Base-by-base conservation (phyloP, 495 filamentous ascomycete genomes). In the Penicillium cinerascens region DNA sequence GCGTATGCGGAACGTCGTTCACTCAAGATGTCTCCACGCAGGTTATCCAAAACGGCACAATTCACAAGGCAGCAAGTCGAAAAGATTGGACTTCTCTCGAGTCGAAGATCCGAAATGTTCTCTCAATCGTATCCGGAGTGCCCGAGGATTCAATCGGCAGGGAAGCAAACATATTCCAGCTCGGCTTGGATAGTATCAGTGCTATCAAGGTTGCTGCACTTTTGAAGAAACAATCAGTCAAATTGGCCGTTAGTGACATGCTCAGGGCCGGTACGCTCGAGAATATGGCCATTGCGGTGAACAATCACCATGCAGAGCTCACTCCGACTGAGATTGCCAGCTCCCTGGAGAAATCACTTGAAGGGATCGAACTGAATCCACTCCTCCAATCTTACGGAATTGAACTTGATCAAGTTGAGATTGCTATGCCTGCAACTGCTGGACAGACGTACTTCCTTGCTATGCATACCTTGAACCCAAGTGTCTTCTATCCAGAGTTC, bases 121-220 rank as follows among this genome's bases (percentile, higher is more conserved):
- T 96, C 15, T 76, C 85, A 0, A 67, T 82, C 25, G 72, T 91
- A 4, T 85, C 88, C 0, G 79, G 78, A 10, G 64, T 89, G 0
- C 66, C 85, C 0, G 68, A 75, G n/a, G 59, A 78, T 2, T 70
- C 78, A 10, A 91, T 97, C 33, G 65, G 72, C 7, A 76, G 77
- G 25, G 68, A 71, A n/a, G 76, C 84, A 36, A 89, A 80, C 20
- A 87, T 96, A 20, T 95, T 92, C 63, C 84, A 88, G 56, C 77
- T 97, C 6, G 92, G 92, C 6, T 76, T 96, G 33, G 92, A 97
- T 63, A 96, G 92, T 3, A 89, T 97, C 60, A 88, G 86, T 47
- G 88, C 90, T 9, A 91, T 96, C 66, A 72, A 72, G 45, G 65
- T 72, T 8, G 56, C 58, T 50, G 57, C 69, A 5, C 63, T 70